These are phyloP conservation scores for Boehmeria nivea DNA, from an alignment of 306 rosid genomes.

Conservation along the genomic window DNA sequence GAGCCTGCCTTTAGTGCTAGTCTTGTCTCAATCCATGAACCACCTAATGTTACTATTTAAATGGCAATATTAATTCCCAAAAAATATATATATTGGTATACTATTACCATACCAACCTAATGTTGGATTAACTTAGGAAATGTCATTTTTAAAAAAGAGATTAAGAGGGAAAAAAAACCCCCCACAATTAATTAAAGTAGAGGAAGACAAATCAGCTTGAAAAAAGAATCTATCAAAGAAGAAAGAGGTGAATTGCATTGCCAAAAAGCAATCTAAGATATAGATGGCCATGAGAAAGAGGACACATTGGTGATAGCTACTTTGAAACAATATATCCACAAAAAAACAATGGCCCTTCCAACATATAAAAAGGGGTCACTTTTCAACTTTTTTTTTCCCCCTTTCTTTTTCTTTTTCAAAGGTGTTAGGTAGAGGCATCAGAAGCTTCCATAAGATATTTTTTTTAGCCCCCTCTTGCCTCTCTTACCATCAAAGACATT, in stretches of 20 bases:
- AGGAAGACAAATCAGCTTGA: constrained; percentile 1
- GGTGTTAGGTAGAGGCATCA: constrained; percentile 42
- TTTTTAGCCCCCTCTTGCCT: background rate
- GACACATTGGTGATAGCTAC: constrained; percentile 12
- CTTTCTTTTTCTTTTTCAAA: constrained; percentile 32
- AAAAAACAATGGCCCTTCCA: constrained; percentile 26
- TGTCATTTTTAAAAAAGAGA: background rate
- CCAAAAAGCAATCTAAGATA: constrained; percentile 16
- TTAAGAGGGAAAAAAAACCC: background rate
- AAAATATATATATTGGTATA: too few species aligned
- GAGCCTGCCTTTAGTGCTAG: background rate
- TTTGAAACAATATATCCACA: constrained; percentile 3
- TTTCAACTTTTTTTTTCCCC: constrained; percentile 20
- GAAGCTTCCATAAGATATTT: constrained; percentile 46
- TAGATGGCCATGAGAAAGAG: constrained; percentile 21
- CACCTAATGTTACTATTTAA: background rate
- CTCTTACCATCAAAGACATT: constrained; percentile 1
- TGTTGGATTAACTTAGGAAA: background rate
- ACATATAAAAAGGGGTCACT: constrained; percentile 14
- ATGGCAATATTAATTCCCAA: background rate
- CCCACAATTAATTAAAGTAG: background rate
- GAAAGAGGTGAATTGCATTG: constrained; percentile 18
- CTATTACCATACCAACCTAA: constrained; percentile 11
- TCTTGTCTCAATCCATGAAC: constrained; percentile 5
- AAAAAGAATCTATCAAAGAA: constrained; percentile 18